Base-by-base conservation (phyloP, 1,139 yeast species). In the Candida tropicalis region DNA sequence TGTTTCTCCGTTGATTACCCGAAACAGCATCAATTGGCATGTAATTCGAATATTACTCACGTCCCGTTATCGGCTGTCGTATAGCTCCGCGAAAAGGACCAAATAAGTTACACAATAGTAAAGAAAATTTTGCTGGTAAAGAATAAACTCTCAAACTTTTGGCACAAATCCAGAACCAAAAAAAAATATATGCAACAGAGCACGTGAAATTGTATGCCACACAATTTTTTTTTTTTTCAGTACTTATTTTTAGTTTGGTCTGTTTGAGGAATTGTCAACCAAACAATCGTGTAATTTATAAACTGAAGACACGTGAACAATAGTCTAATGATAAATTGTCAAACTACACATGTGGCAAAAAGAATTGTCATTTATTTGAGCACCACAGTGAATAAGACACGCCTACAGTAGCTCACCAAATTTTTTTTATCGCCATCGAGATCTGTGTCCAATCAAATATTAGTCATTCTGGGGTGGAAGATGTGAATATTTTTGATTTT, bases 141-240 rank as follows among this genome's bases (percentile, higher is more conserved):
- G 23, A 20, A 20, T 4, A 20, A 20, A 20, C 4, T 6, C 8
- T 20, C 8, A 6, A 6, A 4, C 9, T 9, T 20, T 20, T 26
- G n/a, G 15, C 13, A n/a, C 9, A n/a, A n/a, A 26, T 11, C 9
- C 29, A 26, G 7, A 11, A 26, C n/a, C 10, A 12, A 26, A 26
- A 26, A 26, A 26, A 33, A 33, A 2, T 22, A 20, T 33, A 25
- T 16, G 22, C 34, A 17, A 17, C 38, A 35, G 40, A 22, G 40
- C 40, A 37, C 40, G 40, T 37, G 40, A 37, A 37, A 37, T 37
- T 34, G 10, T 37, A 37, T 29, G 35, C 33, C 39, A 35, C 39
- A 25, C 15, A 13, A 10, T 16, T 26, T 17, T 25, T 11, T 25
- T 35, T 35, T 22, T 8, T 35, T 35, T 24, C 24, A 10, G 3